Base-by-base conservation (phyloP, 306 rosid species). In the Senna tora region DNA sequence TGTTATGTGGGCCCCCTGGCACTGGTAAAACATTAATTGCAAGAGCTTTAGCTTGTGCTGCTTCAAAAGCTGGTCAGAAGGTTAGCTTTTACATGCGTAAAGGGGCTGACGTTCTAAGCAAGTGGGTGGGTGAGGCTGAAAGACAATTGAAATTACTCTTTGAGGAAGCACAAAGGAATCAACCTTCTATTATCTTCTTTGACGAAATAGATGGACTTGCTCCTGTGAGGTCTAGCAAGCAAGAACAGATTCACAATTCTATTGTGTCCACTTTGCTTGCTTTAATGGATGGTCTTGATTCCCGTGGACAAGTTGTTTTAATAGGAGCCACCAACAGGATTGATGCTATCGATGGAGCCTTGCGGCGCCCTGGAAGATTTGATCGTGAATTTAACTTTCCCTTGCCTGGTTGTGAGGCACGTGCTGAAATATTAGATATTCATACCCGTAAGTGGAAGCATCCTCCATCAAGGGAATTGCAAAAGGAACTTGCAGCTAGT, bases 121-220 rank as follows among this genome's bases (percentile, higher is more conserved):
- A 94, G 76, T 94, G 99, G 99, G 99, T 94, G 15, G 99, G 99
- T 55, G 99, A 94, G 87, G 99, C 99, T 71, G 99, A 94, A 76
- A 88, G 99, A 84, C 99, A 94, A 55, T 65, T 94, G 86, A 94
- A 94, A 79, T 88, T 94, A 50, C 97, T 94, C 71, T 94, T 94
- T 75, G 99, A 94, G 90, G 99, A 94, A 82, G 99, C 99, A 54
- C 97, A 91, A 68, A 91, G 89, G 92, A 94, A 94, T 84, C 99
- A 94, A 51, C 97, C 99, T 59, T 91, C 99, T 20, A 94, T 94
- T 67, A 94, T 94, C 38, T 94, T 94, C 83, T 94, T 94, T 81
- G 99, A 94, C 78, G 99, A 94, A 82, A 94, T 94, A 61, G 99
- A 94, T 76, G 99, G 99, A 34, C 96, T 94, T 47, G 99, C 99